These are phyloP conservation scores for Talaromyces trachyspermus DNA, from an alignment of 495 filamentous ascomycete genomes.

Conservation along the genomic window DNA sequence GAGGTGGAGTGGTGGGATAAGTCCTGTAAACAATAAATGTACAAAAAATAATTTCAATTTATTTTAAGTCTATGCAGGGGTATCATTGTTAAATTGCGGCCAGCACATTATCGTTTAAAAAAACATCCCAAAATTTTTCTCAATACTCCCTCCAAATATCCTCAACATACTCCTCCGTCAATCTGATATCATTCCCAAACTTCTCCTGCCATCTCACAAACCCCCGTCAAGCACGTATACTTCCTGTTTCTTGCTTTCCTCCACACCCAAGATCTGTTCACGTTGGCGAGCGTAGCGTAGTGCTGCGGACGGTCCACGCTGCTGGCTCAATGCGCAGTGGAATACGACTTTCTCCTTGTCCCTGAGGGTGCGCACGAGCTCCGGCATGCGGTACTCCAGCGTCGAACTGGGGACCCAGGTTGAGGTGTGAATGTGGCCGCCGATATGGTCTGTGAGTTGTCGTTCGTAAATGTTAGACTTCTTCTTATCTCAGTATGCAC, in stretches of 20 bases:
- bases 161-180: constrained; percentile 81
- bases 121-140: neutral
- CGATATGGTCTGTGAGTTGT: constrained; percentile 84
- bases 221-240: constrained; percentile 79
- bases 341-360: constrained; percentile 83
- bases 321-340: constrained; percentile 91
- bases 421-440: constrained; percentile 75
- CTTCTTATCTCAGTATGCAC: too few relatives aligned
- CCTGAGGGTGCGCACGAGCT: constrained; percentile 68
- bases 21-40: neutral
- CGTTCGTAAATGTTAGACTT: too few relatives aligned
- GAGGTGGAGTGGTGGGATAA: constrained; percentile 52
- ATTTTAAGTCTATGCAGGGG: too few relatives aligned
- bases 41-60: too few relatives aligned
- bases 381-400: constrained; percentile 69
- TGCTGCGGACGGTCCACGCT: constrained; percentile 50
- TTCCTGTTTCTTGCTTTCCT: constrained; percentile 49
- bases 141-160: constrained; percentile 73
- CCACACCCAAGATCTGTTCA: constrained; percentile 23
- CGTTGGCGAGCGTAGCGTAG: constrained; percentile 38
- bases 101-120: constrained; percentile 3
- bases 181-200: constrained; percentile 64
- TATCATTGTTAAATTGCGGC: too few relatives aligned
- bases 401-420: constrained; percentile 66
- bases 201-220: constrained; percentile 90